Percentiles rank a stretch among this genome's conserved stretches.
Evolutionary conservation across 371 early-diverging fungal genomes (phyloP).

Genomic region (Haplosporangium sp.): DNA sequence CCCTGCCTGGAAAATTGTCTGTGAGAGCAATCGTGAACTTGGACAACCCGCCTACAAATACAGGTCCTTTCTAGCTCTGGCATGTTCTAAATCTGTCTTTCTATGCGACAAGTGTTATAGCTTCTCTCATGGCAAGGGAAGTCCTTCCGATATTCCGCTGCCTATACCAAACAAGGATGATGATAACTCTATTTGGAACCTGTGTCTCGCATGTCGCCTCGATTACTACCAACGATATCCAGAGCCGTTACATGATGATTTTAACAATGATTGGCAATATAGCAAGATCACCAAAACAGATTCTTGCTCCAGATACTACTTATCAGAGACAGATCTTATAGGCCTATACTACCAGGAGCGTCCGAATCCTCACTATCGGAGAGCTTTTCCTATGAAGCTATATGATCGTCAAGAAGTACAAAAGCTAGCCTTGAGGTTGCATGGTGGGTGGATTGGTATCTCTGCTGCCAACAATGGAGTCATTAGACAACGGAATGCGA

Average conservation of each 20-base stretch:
- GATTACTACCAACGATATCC: constrained; percentile 10
- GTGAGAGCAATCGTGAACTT: background rate
- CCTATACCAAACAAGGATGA: constrained; percentile 8
- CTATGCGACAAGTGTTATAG: constrained; percentile 27
- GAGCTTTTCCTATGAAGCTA: constrained; percentile 14
- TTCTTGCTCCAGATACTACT: constrained; percentile 2
- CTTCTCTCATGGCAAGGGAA: background rate
- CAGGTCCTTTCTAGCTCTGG: constrained; percentile 21
- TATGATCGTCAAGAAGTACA: constrained; percentile 2
- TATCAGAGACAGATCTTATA: constrained; percentile 5
- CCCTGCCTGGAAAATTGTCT: constrained; percentile 19
- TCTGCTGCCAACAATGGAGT: background rate
- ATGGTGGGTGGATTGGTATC: constrained; percentile 37
- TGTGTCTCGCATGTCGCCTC: constrained; percentile 14
- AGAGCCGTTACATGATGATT: background rate
- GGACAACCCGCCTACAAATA: constrained; percentile 28
- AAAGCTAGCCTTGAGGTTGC: constrained; percentile 7
- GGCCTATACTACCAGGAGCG: constrained; percentile 5
- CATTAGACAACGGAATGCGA: background rate
- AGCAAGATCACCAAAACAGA: constrained; percentile 15
- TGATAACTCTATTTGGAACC: background rate
- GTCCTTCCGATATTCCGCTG: constrained; percentile 22
- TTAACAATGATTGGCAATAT: background rate
- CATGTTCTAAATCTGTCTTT: constrained; percentile 21
- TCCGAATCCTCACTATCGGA: constrained; percentile 21